phyloP scores from a whole-genome alignment of 345 rosid genomes.

The Kernera saxatilis region DNA sequence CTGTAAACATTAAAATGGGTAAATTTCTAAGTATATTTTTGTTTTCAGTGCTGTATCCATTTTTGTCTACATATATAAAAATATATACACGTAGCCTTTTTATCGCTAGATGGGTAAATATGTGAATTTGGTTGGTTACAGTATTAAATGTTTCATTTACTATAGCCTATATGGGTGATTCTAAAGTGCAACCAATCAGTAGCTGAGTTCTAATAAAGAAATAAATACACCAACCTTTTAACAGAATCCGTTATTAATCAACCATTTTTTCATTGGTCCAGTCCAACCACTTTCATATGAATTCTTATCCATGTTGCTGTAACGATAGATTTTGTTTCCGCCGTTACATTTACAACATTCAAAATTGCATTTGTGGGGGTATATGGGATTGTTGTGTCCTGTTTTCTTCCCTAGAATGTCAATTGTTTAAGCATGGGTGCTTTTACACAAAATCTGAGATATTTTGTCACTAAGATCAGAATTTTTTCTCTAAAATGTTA shows the following conservation, averaged over 20 bases:
- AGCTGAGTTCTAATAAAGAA: conserved; percentile 6
- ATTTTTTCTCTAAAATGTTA: no score
- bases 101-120: background rate
- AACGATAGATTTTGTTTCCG: background rate
- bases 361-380: background rate
- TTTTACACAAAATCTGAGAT: background rate
- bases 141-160: conserved; percentile 21
- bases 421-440: background rate
- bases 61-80: background rate
- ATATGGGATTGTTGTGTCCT: no score
- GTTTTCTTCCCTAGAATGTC: background rate
- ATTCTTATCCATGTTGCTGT: background rate
- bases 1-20: background rate
- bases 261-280: background rate
- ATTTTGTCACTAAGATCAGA: background rate
- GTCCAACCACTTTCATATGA: background rate
- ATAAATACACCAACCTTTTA: background rate
- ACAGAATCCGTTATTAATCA: background rate
- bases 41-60: background rate
- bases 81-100: background rate
- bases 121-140: conserved; percentile 3
- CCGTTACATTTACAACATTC: background rate
- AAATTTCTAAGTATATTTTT: background rate
- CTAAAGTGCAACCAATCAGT: conserved; percentile 13
- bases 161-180: background rate